Evolutionary conservation across 1,139 yeast species (phyloP).

Genomic region (Meyerozyma guilliermondii): DNA sequence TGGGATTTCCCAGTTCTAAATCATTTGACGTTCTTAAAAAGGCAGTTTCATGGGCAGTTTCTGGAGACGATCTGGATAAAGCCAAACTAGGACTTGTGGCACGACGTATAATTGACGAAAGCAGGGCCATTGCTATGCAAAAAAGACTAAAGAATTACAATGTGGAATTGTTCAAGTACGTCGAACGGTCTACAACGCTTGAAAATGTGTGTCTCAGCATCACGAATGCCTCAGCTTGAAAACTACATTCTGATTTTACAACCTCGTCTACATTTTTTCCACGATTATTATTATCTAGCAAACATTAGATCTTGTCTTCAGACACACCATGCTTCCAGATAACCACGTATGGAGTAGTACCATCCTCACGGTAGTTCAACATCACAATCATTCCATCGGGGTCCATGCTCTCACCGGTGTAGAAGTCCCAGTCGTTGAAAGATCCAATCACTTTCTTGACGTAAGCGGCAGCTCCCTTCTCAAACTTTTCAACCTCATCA

Average conservation of each 20-base stretch:
- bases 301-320: constrained; percentile 87
- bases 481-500: constrained; percentile 79
- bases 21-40: constrained; percentile 56
- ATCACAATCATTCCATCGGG: constrained; percentile 98
- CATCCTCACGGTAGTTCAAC: constrained; percentile 99
- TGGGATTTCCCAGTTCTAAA: constrained; percentile 25
- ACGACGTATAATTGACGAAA: constrained; percentile 63
- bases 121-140: constrained; percentile 43
- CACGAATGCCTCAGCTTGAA: not conserved
- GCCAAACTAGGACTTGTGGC: constrained; percentile 60
- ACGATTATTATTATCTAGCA: constrained; percentile 8
- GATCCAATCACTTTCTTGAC: constrained; percentile 92
- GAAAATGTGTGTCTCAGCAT: constrained; percentile 62
- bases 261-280: too few species aligned
- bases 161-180: constrained; percentile 56
- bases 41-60: constrained; percentile 85
- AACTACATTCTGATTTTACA: not conserved
- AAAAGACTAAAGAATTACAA: constrained; percentile 24
- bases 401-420: constrained; percentile 99
- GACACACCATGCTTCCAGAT: constrained; percentile 98
- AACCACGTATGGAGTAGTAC: constrained; percentile 94
- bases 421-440: constrained; percentile 99
- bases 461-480: constrained; percentile 94
- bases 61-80: constrained; percentile 52
- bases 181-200: constrained; percentile 50